Evolutionary conservation across 306 rosid genomes (phyloP).

Genomic region (Ceratonia siliqua): DNA sequence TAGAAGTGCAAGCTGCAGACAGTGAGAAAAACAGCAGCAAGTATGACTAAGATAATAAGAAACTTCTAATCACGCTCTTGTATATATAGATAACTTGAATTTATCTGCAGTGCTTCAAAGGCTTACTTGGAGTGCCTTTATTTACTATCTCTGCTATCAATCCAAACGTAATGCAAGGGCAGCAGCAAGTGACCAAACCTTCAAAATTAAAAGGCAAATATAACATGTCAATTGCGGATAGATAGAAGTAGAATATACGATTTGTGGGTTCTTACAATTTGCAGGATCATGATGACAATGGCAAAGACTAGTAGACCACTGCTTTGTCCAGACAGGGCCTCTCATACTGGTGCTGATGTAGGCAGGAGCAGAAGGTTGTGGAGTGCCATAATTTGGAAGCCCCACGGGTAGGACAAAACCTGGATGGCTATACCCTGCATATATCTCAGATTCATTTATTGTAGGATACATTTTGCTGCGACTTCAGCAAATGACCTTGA

Average conservation of each 20-base stretch:
- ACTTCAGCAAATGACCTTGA: neutral
- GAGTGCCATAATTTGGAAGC: constrained; percentile 36
- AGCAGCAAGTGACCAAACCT: constrained; percentile 67
- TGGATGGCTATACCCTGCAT: constrained; percentile 31
- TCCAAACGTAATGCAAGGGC: constrained; percentile 79
- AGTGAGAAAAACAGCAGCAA: neutral
- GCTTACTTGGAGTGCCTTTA: constrained; percentile 58
- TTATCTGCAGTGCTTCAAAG: neutral
- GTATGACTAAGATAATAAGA: neutral
- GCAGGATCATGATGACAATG: constrained; percentile 66
- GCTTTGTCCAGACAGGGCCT: neutral
- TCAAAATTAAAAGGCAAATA: neutral
- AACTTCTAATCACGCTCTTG: neutral
- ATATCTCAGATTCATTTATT: constrained; percentile 35
- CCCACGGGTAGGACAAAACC: constrained; percentile 28
- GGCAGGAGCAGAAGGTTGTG: constrained; percentile 41
- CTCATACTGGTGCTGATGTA: neutral
- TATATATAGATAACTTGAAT: neutral
- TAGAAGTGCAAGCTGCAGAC: constrained; percentile 47
- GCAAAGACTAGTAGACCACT: constrained; percentile 73
- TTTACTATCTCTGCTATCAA: constrained; percentile 60
- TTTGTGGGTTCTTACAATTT: constrained; percentile 47
- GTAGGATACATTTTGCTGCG: constrained; percentile 44
- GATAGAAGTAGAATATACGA: neutral
- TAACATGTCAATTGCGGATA: neutral